A percentile compares a stretch with the other conserved stretches of the same genome.
Conservation (phyloP, 139 green algal species). For the Pycnococcus provasolii region DNA sequence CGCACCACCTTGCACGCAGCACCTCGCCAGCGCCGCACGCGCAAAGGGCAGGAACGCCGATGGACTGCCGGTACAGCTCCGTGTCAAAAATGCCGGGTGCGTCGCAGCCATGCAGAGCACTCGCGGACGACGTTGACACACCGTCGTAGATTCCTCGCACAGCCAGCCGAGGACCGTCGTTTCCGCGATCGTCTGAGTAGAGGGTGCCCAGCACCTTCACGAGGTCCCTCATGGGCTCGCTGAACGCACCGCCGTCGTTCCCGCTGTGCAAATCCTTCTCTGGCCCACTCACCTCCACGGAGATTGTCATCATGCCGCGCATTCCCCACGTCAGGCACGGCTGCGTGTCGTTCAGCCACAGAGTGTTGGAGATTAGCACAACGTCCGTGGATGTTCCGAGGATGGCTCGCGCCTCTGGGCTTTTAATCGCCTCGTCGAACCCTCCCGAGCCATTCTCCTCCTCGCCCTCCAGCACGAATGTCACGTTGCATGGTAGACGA, state of each 20-base stretch:
- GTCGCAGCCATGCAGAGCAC: conserved; percentile 30
- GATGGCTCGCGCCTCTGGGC: no score
- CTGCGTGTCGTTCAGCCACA: conserved; percentile 76
- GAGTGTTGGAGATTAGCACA: conserved; percentile 80
- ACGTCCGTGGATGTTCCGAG: conserved; percentile 29
- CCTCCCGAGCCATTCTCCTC: conserved; percentile 74
- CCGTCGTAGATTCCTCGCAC: no score
- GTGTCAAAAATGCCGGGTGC: conserved; percentile 46
- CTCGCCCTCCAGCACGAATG: conserved; percentile 83
- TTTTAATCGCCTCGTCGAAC: conserved; percentile 42
- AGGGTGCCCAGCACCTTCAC: conserved; percentile 54
- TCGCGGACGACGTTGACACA: conserved; percentile 12
- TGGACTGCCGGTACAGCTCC: conserved; percentile 41
- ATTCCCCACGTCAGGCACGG: conserved; percentile 96
- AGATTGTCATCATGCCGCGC: conserved; percentile 63
- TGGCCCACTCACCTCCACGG: conserved; percentile 43
- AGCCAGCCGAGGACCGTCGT: no score
- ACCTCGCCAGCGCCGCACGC: conserved; percentile 51
- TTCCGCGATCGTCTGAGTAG: background rate
- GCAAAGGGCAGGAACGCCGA: conserved; percentile 58
- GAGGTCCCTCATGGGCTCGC: conserved; percentile 81
- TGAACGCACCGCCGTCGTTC: conserved; percentile 89
- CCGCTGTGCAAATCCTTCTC: conserved; percentile 76
- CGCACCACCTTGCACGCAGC: conserved; percentile 72
- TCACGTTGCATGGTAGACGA: conserved; percentile 70